These are phyloP conservation scores for Parastagonospora avenae DNA, from an alignment of 2,329 filamentous ascomycete species.

Conservation along the genomic window DNA sequence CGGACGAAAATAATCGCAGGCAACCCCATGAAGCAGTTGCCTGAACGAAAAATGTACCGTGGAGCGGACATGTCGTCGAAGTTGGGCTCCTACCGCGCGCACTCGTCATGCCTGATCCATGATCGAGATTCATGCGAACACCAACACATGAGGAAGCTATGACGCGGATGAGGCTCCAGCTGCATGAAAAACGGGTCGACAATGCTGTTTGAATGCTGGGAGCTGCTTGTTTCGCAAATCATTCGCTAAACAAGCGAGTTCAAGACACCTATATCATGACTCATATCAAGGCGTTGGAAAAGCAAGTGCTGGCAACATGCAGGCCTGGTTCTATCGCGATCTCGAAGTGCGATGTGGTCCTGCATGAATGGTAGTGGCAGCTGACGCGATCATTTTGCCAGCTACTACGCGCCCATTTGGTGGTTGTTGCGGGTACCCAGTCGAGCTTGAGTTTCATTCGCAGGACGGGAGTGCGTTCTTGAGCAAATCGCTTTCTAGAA, in stretches of 20 bases:
- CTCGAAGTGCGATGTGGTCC: neutral
- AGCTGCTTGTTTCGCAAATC: conserved; percentile 17
- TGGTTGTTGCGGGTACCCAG: neutral
- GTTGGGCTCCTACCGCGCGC: conserved; percentile 10
- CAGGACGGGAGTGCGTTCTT: neutral
- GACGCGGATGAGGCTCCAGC: conserved; percentile 25
- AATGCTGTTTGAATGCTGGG: conserved; percentile 19
- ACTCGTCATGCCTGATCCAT: conserved; percentile 16
- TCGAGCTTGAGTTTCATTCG: conserved; percentile 8
- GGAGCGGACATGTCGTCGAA: neutral
- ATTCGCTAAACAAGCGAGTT: conserved; percentile 23
- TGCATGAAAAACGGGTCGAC: conserved; percentile 23
- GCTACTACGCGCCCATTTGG: neutral
- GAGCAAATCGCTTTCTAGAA: too few relatives aligned
- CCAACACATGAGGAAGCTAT: conserved; percentile 16
- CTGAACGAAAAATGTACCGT: conserved; percentile 9
- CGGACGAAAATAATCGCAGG: conserved; percentile 4
- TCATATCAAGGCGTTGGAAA: conserved; percentile 11
- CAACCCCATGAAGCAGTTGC: conserved; percentile 13
- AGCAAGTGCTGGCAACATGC: neutral
- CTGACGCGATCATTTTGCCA: conserved; percentile 7
- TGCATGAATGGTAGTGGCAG: conserved; percentile 2
- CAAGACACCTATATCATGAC: conserved; percentile 22
- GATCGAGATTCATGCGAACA: conserved; percentile 17
- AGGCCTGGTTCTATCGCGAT: neutral